These are phyloP conservation scores for Dicorynia guianensis DNA, from an alignment of 306 rosid genomes.

Conservation along the genomic window DNA sequence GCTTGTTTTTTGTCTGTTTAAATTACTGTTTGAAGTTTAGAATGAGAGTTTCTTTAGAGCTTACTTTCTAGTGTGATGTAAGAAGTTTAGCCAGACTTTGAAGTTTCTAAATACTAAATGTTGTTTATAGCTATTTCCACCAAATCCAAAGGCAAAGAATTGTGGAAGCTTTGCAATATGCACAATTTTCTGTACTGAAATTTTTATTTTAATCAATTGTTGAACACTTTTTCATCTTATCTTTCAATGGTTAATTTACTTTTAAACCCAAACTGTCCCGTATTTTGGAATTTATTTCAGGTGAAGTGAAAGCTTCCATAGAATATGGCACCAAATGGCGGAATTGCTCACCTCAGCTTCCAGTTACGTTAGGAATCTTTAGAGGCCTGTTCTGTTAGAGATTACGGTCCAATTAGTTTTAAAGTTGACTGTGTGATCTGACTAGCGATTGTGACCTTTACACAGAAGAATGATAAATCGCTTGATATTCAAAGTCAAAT, in stretches of 20 bases:
- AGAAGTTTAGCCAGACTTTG: constrained; percentile 4
- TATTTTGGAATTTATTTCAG: constrained; percentile 59
- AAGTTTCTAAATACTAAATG: constrained; percentile 10
- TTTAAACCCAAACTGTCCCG: constrained; percentile 9
- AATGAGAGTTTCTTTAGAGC: constrained; percentile 23
- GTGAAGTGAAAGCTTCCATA: constrained; percentile 57
- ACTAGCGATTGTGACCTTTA: constrained; percentile 41
- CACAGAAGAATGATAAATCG: constrained; percentile 61
- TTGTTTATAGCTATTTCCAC: constrained; percentile 17
- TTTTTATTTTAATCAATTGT: constrained; percentile 20
- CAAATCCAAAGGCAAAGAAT: constrained; percentile 2
- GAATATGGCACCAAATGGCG: constrained; percentile 75
- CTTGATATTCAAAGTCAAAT: constrained; percentile 47
- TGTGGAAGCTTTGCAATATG: constrained; percentile 30
- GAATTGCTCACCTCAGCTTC: constrained; percentile 57
- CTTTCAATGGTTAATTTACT: constrained; percentile 32
- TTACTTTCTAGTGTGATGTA: constrained; percentile 19
- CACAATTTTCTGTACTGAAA: constrained; percentile 10
- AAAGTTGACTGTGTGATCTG: constrained; percentile 38
- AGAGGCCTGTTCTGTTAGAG: constrained; percentile 27
- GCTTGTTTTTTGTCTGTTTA: constrained; percentile 22
- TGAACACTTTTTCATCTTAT: not conserved
- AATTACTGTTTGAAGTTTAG: constrained; percentile 22
- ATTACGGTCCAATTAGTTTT: constrained; percentile 25
- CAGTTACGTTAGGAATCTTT: constrained; percentile 61